A percentile compares a stretch with the other conserved stretches of the same genome.
Conservation (phyloP, 202 grass and related monocot genomes). For the Setaria italica region DNA sequence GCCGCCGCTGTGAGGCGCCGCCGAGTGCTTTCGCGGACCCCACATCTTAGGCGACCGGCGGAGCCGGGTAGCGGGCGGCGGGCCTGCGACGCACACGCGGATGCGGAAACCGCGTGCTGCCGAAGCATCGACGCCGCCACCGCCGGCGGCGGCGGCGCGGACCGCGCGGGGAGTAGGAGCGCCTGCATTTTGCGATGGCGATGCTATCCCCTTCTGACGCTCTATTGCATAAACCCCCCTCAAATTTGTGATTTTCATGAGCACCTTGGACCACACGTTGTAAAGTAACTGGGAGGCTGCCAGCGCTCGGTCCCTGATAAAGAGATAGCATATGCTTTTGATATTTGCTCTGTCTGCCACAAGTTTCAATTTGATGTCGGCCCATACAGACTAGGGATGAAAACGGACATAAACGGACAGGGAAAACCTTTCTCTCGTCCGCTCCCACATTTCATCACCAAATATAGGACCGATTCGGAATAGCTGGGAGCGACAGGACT, state of each 20-base stretch:
- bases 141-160: slow-evolving; percentile 32
- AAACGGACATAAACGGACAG: no score
- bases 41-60: slow-evolving; percentile 11
- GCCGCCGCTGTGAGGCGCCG: slow-evolving; percentile 32
- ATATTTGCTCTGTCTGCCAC: no score
- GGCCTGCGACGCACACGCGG: background rate
- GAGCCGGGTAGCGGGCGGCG: background rate
- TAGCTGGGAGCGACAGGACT: no score
- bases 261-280: background rate
- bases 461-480: no score
- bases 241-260: background rate
- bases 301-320: no score
- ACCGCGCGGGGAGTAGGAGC: slow-evolving; percentile 52
- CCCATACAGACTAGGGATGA: no score
- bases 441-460: no score
- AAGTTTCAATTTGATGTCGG: no score
- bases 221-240: slow-evolving; percentile 1
- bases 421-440: no score
- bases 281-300: no score
- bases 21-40: slow-evolving; percentile 12
- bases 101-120: background rate
- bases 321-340: no score
- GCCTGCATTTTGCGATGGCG: slow-evolving; percentile 50
- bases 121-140: slow-evolving; percentile 24
- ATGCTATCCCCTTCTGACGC: slow-evolving; percentile 19